Base-by-base conservation (phyloP, 768 basidiomycete species). In the Russula abietina region DNA sequence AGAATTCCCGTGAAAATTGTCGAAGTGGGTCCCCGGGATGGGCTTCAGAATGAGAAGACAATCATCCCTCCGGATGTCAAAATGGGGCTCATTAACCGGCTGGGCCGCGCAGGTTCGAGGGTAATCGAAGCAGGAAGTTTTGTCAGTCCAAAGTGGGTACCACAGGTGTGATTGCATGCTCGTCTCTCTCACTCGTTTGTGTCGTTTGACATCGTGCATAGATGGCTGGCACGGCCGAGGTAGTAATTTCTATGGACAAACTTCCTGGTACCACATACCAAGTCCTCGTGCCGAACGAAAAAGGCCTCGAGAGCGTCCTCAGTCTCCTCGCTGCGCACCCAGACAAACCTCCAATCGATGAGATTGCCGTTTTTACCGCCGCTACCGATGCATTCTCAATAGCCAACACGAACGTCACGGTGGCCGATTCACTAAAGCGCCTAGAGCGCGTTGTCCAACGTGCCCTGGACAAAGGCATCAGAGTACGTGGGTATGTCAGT, bases 111-210 rank as follows among this genome's bases (percentile, higher is more conserved):
- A 11, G 93, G 92, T 0, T 71, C 85, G 68, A 76, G 77, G 64
- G 83, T 77, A 60, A 87, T 95, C 67, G 93, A 95, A 73, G 83
- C 84, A 0, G 93, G 93, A 8, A 92, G 91, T 71, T 93, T 96
- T 71, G 93, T 95, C 61, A 91, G 91, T 72, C 89, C 90, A 0
- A 93, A 93, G 74, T 92, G 92, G 89, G 89, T 95, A 28, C 93
- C 93, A 0, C 93, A 95, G 83, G 93, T 85, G 65, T 61, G 73
- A 70, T 16, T 36, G 38, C 5, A 53, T 30, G 24, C 49, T 41
- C 41, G 22, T n/a, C 22, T 16, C 30, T 22, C 28, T 49, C 22
- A 10, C 38, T 12, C 36, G 43, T 14, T 49, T 24, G 55, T 45
- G 30, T 45, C 8, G 16, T 24, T 59, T 17, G 33, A 38, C 45